A percentile compares a stretch with the other conserved stretches of the same genome.
phyloP scores from a whole-genome alignment of 164 flowering plant genomes.

The Kalanchoe fedtschenkoi region DNA sequence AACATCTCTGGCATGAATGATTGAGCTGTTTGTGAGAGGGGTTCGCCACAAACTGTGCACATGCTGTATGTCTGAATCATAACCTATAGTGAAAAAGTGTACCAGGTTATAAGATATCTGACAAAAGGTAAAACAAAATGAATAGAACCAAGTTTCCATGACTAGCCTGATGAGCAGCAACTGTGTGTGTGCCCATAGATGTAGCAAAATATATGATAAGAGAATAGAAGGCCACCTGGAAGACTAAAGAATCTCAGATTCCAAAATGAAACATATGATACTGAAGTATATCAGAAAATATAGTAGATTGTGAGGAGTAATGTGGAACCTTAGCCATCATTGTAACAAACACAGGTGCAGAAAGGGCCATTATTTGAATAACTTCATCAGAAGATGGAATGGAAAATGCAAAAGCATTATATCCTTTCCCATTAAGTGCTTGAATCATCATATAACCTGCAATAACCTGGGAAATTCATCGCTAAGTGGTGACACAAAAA shows the following conservation, averaged over 20 bases:
- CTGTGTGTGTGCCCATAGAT: constrained; percentile 58
- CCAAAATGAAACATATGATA: constrained; percentile 1
- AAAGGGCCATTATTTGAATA: constrained; percentile 50
- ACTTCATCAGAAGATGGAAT: constrained; percentile 65
- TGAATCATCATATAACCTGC: constrained; percentile 85
- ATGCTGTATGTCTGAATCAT: constrained; percentile 66
- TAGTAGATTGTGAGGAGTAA: neutral
- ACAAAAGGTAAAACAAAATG: neutral
- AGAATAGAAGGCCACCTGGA: constrained; percentile 71
- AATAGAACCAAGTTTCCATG: neutral
- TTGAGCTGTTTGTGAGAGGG: constrained; percentile 96
- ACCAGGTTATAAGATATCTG: neutral
- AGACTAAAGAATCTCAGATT: constrained; percentile 7
- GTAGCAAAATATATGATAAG: constrained; percentile 75
- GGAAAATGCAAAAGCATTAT: constrained; percentile 49
- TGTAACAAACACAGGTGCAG: constrained; percentile 90
- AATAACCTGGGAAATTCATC: constrained; percentile 45
- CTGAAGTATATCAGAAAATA: neutral
- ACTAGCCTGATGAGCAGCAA: constrained; percentile 80
- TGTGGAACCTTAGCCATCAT: constrained; percentile 73
- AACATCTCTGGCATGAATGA: constrained; percentile 95
- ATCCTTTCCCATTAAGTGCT: constrained; percentile 66
- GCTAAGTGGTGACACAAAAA: constrained; percentile 10
- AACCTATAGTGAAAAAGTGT: constrained; percentile 33
- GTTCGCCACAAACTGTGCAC: constrained; percentile 90